Evolutionary conservation across 2,329 filamentous ascomycete genomes (phyloP).

Genomic region (Alternaria incomplexa): DNA sequence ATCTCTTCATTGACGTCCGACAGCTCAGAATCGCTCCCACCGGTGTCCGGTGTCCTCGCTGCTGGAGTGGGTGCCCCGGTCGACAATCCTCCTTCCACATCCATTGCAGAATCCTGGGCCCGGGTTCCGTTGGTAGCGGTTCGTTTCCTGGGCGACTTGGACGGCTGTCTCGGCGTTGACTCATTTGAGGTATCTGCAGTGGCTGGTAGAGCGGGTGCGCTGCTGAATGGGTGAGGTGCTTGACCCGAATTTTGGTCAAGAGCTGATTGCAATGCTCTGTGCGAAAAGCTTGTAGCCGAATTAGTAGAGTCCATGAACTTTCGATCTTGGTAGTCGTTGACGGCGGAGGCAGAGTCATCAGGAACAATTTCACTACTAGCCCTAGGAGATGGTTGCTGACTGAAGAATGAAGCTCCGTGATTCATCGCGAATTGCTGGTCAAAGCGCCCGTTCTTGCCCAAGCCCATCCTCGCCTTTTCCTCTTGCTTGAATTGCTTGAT

Average conservation of each 20-base stretch:
- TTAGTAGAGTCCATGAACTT: conserved; percentile 7
- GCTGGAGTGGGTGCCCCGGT: conserved; percentile 35
- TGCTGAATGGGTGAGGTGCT: conserved; percentile 35
- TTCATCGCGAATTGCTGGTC: conserved; percentile 40
- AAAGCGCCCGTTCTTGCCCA: conserved; percentile 21
- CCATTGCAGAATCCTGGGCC: conserved; percentile 24
- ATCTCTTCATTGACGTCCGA: conserved; percentile 49
- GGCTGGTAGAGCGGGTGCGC: conserved; percentile 35
- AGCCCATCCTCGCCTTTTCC: conserved; percentile 29
- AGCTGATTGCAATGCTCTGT: conserved; percentile 22
- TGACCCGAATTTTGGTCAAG: conserved; percentile 15
- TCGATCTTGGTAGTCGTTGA: conserved; percentile 25
- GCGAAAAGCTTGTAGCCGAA: conserved; percentile 25
- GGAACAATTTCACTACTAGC: conserved; percentile 33
- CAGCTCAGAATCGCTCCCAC: conserved; percentile 43
- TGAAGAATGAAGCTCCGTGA: conserved; percentile 26
- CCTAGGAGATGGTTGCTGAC: conserved; percentile 28
- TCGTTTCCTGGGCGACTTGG: conserved; percentile 43
- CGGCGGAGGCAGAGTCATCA: conserved; percentile 31
- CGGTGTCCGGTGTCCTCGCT: conserved; percentile 36
- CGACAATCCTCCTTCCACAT: conserved; percentile 32
- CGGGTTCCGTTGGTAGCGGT: conserved; percentile 27
- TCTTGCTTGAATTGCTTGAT: conserved; percentile 51
- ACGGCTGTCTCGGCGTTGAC: conserved; percentile 32
- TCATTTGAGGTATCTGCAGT: conserved; percentile 29